phyloP scores from a whole-genome alignment of 306 rosid genomes.

The Delonix regia region DNA sequence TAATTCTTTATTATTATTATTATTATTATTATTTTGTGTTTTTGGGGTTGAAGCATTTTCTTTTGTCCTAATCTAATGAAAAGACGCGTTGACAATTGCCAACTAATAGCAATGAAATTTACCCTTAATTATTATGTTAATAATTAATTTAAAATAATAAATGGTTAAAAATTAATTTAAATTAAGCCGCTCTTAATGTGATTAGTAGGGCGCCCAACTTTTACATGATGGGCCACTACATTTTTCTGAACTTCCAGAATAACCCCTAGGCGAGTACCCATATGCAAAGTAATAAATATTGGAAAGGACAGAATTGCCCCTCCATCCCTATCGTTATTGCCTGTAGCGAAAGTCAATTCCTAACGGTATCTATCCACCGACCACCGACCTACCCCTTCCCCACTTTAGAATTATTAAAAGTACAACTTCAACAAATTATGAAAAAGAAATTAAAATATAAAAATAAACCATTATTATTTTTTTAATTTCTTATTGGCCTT shows the following conservation, averaged over 20 bases:
- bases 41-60: not conserved
- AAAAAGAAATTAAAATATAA: constrained; percentile 31
- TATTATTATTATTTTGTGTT: no score
- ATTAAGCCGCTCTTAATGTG: constrained; percentile 44
- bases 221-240: constrained; percentile 37
- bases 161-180: not conserved
- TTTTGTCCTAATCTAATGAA: not conserved
- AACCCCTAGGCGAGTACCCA: not conserved
- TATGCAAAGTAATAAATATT: not conserved
- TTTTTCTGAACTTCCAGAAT: not conserved
- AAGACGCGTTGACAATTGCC: not conserved
- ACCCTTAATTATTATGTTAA: constrained; percentile 1
- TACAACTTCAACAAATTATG: constrained; percentile 21
- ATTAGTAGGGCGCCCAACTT: constrained; percentile 33
- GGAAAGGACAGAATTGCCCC: constrained; percentile 48
- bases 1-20: not conserved
- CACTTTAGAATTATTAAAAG: constrained; percentile 43
- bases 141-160: constrained; percentile 23
- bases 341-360: constrained; percentile 77
- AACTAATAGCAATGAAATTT: constrained; percentile 3
- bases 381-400: constrained; percentile 73
- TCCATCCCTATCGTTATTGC: constrained; percentile 49
- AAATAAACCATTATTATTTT: not conserved
- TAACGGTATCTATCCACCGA: constrained; percentile 86
- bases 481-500: constrained; percentile 10